Percentiles rank a stretch among this genome's conserved stretches.
phyloP scores from a whole-genome alignment of 2,329 filamentous ascomycete species.

The Acrocalymma vagum region DNA sequence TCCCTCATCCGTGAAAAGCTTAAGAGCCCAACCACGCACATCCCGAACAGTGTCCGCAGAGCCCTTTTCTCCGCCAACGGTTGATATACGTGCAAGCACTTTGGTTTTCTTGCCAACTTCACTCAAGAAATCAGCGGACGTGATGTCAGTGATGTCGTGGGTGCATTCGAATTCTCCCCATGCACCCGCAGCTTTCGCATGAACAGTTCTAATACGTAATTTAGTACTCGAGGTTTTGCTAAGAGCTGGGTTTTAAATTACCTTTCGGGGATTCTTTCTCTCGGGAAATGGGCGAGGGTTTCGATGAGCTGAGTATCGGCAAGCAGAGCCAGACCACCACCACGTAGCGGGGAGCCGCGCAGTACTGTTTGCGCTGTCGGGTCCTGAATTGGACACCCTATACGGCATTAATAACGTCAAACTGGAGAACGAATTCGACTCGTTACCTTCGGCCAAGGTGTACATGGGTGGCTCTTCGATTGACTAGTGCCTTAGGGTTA shows the following conservation, averaged over 20 bases:
- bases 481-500: too few relatives aligned
- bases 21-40: slow-evolving; percentile 59
- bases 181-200: slow-evolving; percentile 66
- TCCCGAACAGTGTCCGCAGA: slow-evolving; percentile 59
- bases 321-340: slow-evolving; percentile 56
- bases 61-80: slow-evolving; percentile 56
- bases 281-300: slow-evolving; percentile 67
- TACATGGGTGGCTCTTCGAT: too few relatives aligned
- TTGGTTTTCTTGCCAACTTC: slow-evolving; percentile 63
- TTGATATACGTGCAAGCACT: slow-evolving; percentile 58
- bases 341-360: slow-evolving; percentile 15
- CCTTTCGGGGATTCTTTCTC: slow-evolving; percentile 69
- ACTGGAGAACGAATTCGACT: not conserved
- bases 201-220: slow-evolving; percentile 54
- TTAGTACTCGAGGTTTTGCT: too few relatives aligned
- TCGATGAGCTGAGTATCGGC: slow-evolving; percentile 71
- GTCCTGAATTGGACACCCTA: slow-evolving; percentile 25
- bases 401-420: not conserved
- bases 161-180: slow-evolving; percentile 70
- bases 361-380: slow-evolving; percentile 34
- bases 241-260: too few relatives aligned
- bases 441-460: slow-evolving; percentile 26
- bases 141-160: slow-evolving; percentile 65
- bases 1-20: slow-evolving; percentile 62
- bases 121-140: slow-evolving; percentile 62